Evolutionary conservation across 305 asterid species (phyloP).

Genomic region (Plantago lanceolata): DNA sequence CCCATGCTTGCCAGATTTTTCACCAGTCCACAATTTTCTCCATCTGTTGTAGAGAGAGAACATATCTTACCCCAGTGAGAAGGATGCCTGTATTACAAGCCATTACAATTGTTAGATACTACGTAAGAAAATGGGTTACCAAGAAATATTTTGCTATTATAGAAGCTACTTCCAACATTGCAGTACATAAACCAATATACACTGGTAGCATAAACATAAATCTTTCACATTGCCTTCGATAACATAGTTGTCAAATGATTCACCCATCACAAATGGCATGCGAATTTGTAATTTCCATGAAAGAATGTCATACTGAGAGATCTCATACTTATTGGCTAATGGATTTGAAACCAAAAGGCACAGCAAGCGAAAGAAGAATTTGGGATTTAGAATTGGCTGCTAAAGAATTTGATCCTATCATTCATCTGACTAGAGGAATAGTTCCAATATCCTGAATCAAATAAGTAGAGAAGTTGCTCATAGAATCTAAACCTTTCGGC

Average conservation of each 20-base stretch:
- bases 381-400: neutral
- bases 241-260: neutral
- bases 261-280: neutral
- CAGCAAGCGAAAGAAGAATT: neutral
- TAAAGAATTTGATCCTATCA: neutral
- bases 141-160: too few relatives aligned
- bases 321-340: neutral
- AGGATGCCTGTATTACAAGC: slow-evolving; percentile 63
- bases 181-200: neutral
- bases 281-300: neutral
- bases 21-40: slow-evolving; percentile 96
- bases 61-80: slow-evolving; percentile 97
- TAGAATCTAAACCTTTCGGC: neutral
- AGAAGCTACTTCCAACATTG: neutral
- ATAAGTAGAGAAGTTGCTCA: neutral
- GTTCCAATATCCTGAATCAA: neutral
- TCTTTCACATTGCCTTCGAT: neutral
- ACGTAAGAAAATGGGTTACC: neutral
- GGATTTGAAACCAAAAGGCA: slow-evolving; percentile 1
- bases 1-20: slow-evolving; percentile 90
- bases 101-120: slow-evolving; percentile 26
- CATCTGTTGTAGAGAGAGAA: slow-evolving; percentile 92
- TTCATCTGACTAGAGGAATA: neutral
- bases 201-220: neutral
- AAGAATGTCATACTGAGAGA: neutral